Conservation (phyloP, 2,329 filamentous ascomycete genomes). For the Fusarium sp. region DNA sequence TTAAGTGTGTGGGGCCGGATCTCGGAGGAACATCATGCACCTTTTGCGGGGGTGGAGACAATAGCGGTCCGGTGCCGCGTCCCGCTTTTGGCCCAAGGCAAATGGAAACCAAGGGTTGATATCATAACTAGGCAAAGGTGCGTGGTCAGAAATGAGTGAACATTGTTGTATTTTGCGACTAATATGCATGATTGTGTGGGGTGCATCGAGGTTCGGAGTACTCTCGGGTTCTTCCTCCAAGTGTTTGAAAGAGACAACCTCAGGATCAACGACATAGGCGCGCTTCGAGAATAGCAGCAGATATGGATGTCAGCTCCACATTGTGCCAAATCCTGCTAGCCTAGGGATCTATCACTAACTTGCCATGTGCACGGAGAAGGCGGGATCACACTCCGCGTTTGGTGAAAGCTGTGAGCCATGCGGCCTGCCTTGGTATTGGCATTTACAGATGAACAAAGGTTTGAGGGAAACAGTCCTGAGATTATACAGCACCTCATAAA, state of each 20-base stretch:
- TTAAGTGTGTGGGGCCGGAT: slow-evolving; percentile 17
- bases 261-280: slow-evolving; percentile 18
- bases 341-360: neutral
- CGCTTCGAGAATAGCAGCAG: slow-evolving; percentile 6
- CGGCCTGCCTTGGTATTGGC: neutral
- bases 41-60: slow-evolving; percentile 13
- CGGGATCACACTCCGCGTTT: slow-evolving; percentile 17
- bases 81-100: slow-evolving; percentile 4
- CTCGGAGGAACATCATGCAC: neutral
- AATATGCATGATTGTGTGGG: neutral
- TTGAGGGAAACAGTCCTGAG: neutral
- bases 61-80: slow-evolving; percentile 12
- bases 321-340: neutral
- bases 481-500: neutral
- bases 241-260: neutral
- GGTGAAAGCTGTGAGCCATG: neutral
- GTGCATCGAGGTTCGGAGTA: slow-evolving; percentile 25
- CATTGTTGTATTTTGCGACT: no score
- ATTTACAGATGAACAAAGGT: neutral
- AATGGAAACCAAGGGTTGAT: neutral
- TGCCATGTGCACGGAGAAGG: slow-evolving; percentile 4
- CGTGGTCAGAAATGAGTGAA: no score
- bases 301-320: slow-evolving; percentile 16
- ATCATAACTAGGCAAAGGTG: neutral
- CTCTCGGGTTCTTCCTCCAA: slow-evolving; percentile 25